Base-by-base conservation (phyloP, 2,329 filamentous ascomycete species). In the Fusarium sp. region DNA sequence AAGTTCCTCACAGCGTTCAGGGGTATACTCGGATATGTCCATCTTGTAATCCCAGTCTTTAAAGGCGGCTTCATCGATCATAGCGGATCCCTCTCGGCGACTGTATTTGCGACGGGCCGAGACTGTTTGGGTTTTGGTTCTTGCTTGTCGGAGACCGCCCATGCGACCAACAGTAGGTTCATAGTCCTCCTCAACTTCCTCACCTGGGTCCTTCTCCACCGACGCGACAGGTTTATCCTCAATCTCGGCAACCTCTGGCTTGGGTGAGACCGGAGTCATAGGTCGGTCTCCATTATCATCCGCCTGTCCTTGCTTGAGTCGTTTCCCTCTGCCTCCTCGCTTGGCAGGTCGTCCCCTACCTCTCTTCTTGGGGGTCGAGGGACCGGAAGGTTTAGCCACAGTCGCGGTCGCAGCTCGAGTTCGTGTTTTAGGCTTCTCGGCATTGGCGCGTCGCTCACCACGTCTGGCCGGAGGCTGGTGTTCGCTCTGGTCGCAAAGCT, bases 381-480 rank as follows among this genome's bases (percentile, higher is more conserved):
- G 70, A 53, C 80, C 76, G 36, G 77, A 67, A 15, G 80, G 38
- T 60, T 79, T 83, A 5, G 75, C 73, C 55, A 75, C 77, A 38
- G 83, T 73, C 25, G 83, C 73, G 22, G 71, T 74, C 20, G 83
- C 73, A 36, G 71, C 47, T 62, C 84, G 82, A 18, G 83, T 69
- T 65, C 84, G 81, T 11, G 83, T 79, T 69, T 85, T 88, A 4
- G 85, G 82, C 73, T 83, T 87, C 14, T 89, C 85, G 57, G 86
- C 84, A 72, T 90, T 89, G 33, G 89, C 89, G 68, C 93, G 90
- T 72, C 92, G 87, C 82, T 96, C 93, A 59, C 97, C 96, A 80
- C 96, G 91, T 77, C 91, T 91, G 10, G 96, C 96, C 1, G 96
- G 96, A 14, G 96, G 96, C 77, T 98, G 96, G 80, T 99, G 94